Evolutionary conservation across 2,329 filamentous ascomycete species (phyloP), one percentile per base, ranked within the genome.

Genomic region (Fusarium caatingaense): DNA sequence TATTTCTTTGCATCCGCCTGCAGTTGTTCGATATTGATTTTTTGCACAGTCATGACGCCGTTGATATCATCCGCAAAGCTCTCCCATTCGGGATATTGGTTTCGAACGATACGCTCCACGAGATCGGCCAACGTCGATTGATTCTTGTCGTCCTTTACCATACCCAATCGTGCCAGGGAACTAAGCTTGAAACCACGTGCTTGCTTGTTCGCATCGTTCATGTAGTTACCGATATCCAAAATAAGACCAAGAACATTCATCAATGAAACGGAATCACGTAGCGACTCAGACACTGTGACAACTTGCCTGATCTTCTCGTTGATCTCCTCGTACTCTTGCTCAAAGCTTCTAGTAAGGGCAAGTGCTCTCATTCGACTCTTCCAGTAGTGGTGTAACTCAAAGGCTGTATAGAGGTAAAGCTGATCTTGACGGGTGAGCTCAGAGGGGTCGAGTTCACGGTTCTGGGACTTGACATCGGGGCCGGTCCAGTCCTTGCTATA

Each of bases 71-170:
- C 89, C 20, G 89, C 85, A 80, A 98, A 98, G 34, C 87, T 87
- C 80, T 98, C 94, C 93, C 94, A 98, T 80, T 98, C 93, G 4
- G 95, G 92, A 73, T 98, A 99, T 78, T 98, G 95, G 77, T 93
- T 96, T 70, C 96, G 92, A 61, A 98, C 95, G 73, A 98, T 97
- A 73, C 95, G 92, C 81, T 99, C 96, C 45, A 99, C 94, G 45
- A 98, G 88, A 80, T 99, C 96, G 60, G 95, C 94, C 77, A 99
- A 92, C 1, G 94, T 98, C 2, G 93, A 95, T 80, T 98, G 92
- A 80, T 99, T 99, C 87, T 98, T 98, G 84, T 97, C 94, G 78
- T 99, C 96, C 83, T 99, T 99, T 77, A 98, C 93, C 94, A 99
- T 98, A 66, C 92, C 94, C 58, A 99, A 85, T 58, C 96, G 90